Evolutionary conservation across 1,284 basidiomycete species (phyloP), one percentile per base, ranked within the genome.

Genomic region (Irpex sp.): DNA sequence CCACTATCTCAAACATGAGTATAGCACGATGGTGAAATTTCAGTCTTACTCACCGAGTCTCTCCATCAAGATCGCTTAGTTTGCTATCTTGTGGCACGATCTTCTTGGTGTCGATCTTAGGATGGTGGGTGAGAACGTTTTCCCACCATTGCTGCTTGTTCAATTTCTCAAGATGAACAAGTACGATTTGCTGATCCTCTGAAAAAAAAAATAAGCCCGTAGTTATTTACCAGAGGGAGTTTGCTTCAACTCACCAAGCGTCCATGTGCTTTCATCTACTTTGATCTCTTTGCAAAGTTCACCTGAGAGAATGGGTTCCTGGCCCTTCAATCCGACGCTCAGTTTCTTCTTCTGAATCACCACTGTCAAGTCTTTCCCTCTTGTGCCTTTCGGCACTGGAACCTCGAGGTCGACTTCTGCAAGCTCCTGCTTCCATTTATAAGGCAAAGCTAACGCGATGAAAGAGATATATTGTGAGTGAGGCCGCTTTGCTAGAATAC

Each of bases 251-350:
- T 64, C 68, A 96, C 96, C 91, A 51, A 99, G 75, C 4, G 93
- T 96, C 97, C 97, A 99, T 19, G 96, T 98, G 67, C 95, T 97
- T 61, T 99, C 97, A 66, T 98, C 97, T 58, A 96, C 81, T 72
- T 96, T 96, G 79, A 99, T 91, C 64, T 96, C 94, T 70, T 92
- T 91, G 77, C 93, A 96, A 31, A 99, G 83, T 65, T 97, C 91
- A n/a, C 97, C 97, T 36, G 87, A 84, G 71, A 97, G 74, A 71
- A 98, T 94, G 31, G 88, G 85, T 34, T 94, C 91, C 66, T 91
- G 81, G 19, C 92, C 92, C 77, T 97, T 98, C 60, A 98, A 76
- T 5, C 89, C 92, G 3, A 97, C 88, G 68, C 83, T 89, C 63
- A 99, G 83, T 68, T 86, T 91, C 75, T 87, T 91, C 81, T 92